phyloP scores from a whole-genome alignment of 257 asterid genomes.

The Solanum pinnatisectum region DNA sequence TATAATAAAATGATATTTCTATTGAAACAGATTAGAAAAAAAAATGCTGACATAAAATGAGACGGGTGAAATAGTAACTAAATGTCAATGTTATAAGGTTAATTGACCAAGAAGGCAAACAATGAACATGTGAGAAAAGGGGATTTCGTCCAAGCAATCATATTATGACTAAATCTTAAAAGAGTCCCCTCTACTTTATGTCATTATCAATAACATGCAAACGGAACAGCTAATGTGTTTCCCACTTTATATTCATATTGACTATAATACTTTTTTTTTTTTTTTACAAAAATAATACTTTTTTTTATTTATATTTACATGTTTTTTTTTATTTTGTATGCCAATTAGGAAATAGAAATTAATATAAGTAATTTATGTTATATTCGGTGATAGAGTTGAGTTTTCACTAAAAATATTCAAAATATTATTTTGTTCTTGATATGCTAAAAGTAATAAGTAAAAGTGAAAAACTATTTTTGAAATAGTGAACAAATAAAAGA shows the following conservation, averaged over 20 bases:
- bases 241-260: background rate
- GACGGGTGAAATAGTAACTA: background rate
- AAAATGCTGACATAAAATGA: no score
- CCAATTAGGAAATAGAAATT: no score
- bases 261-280: background rate
- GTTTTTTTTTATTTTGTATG: no score
- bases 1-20: no score
- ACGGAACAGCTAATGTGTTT: background rate
- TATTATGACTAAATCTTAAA: background rate
- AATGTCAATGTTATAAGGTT: background rate
- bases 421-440: no score
- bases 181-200: background rate
- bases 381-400: background rate
- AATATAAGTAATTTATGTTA: background rate
- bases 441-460: background rate
- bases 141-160: constrained; percentile 12
- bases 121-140: constrained; percentile 10
- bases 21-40: no score
- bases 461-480: background rate
- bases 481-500: background rate
- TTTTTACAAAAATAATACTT: no score
- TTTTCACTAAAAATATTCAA: no score
- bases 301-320: no score
- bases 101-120: background rate
- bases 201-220: background rate